phyloP scores from a whole-genome alignment of 805 yeast genomes.

The Schwanniomyces pseudopolymorphus region DNA sequence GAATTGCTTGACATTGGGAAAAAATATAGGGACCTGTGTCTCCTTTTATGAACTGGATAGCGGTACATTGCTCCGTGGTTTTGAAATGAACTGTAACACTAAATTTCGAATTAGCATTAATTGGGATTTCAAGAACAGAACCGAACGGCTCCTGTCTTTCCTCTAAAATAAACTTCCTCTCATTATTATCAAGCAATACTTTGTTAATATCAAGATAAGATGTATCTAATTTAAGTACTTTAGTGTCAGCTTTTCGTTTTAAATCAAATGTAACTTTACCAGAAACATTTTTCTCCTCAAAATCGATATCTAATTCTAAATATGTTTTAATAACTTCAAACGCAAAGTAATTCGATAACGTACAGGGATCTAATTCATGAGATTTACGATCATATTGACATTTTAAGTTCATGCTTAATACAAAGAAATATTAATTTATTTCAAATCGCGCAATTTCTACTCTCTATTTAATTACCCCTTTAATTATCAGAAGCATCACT shows the following conservation, averaged over 20 bases:
- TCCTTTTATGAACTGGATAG: conserved; percentile 34
- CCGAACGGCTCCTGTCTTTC: conserved; percentile 24
- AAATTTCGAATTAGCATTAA: conserved; percentile 10
- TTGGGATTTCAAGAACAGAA: conserved; percentile 19
- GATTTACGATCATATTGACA: conserved; percentile 6
- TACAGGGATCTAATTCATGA: conserved; percentile 25
- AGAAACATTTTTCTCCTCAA: conserved; percentile 19
- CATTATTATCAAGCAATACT: conserved; percentile 18
- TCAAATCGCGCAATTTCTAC: neutral
- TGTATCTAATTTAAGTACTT: conserved; percentile 22
- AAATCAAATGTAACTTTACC: conserved; percentile 25
- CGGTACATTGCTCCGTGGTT: conserved; percentile 33
- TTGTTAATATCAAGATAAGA: conserved; percentile 20
- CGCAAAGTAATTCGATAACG: conserved; percentile 26
- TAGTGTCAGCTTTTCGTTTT: conserved; percentile 1
- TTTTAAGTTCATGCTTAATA: neutral
- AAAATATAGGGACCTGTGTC: conserved; percentile 34
- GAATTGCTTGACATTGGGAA: conserved; percentile 38
- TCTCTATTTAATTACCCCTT: neutral
- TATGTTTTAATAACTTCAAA: conserved; percentile 18
- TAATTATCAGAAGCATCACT: neutral
- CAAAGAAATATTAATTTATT: neutral
- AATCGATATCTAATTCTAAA: conserved; percentile 22
- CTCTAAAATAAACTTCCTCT: conserved; percentile 9
- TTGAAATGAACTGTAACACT: conserved; percentile 13